These are phyloP conservation scores for Begonia fuchsioides DNA, from an alignment of 306 rosid species.

Conservation along the genomic window DNA sequence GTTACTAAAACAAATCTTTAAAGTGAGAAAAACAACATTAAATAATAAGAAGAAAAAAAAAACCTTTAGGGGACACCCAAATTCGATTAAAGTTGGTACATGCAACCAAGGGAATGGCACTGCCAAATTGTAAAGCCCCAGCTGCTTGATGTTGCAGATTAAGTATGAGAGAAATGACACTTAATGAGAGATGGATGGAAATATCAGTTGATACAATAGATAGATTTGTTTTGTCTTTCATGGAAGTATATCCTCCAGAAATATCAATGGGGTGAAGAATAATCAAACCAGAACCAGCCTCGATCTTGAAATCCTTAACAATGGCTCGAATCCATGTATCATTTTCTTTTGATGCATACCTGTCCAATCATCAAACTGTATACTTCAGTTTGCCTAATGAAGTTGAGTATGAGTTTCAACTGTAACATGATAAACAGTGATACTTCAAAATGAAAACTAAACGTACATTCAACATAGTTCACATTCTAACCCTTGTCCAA, in stretches of 20 bases:
- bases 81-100: slow-evolving; percentile 77
- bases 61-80: slow-evolving; percentile 86
- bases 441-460: too few relatives aligned
- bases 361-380: slow-evolving; percentile 16
- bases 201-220: slow-evolving; percentile 76
- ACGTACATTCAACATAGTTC: too few relatives aligned
- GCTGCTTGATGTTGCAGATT: slow-evolving; percentile 79
- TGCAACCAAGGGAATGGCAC: slow-evolving; percentile 50
- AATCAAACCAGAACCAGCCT: slow-evolving; percentile 92
- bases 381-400: too few relatives aligned
- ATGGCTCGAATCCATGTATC: slow-evolving; percentile 93
- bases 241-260: slow-evolving; percentile 94
- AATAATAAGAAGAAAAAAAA: slow-evolving; percentile 7
- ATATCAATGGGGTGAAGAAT: slow-evolving; percentile 91
- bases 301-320: slow-evolving; percentile 81
- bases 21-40: slow-evolving; percentile 5
- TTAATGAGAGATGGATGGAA: slow-evolving; percentile 83
- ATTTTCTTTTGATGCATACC: slow-evolving; percentile 91
- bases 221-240: slow-evolving; percentile 83
- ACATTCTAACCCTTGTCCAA: too few relatives aligned
- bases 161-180: slow-evolving; percentile 74
- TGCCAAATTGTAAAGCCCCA: slow-evolving; percentile 66
- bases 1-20: not conserved
- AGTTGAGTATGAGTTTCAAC: too few relatives aligned
- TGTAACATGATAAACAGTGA: too few relatives aligned